A percentile compares a stretch with the other conserved stretches of the same genome.
These are phyloP conservation scores for Penicillium freii DNA, from an alignment of 2,329 filamentous ascomycete genomes.

Conservation along the genomic window DNA sequence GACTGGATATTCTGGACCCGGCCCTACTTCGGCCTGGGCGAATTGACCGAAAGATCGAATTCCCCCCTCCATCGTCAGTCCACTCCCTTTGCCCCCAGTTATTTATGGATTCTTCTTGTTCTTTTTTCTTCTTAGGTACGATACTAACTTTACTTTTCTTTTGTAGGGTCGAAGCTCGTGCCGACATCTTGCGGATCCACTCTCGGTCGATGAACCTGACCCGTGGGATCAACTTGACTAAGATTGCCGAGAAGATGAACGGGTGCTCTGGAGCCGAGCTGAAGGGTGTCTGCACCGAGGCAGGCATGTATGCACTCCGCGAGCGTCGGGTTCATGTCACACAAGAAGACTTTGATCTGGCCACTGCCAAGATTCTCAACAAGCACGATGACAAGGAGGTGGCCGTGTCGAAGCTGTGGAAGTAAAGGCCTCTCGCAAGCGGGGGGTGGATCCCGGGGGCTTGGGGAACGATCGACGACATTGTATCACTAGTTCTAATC, in stretches of 20 bases:
- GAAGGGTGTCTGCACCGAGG: constrained; percentile 98
- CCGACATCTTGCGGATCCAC: constrained; percentile 96
- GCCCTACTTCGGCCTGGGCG: constrained; percentile 92
- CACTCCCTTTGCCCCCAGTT: not conserved
- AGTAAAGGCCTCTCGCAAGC: constrained; percentile 24
- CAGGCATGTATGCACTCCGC: constrained; percentile 95
- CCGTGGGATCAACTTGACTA: constrained; percentile 92
- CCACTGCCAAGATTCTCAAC: constrained; percentile 98
- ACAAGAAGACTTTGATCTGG: constrained; percentile 97
- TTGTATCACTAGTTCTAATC: constrained; percentile 29
- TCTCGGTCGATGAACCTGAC: constrained; percentile 98
- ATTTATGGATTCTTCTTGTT: not conserved
- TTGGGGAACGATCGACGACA: constrained; percentile 14
- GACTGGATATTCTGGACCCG: constrained; percentile 93
- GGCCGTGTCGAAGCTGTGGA: constrained; percentile 39
- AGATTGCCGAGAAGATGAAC: constrained; percentile 99
- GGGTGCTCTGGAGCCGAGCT: constrained; percentile 95
- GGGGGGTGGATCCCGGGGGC: not conserved
- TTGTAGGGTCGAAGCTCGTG: constrained; percentile 76
- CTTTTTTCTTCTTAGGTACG: not conserved
- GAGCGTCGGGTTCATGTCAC: constrained; percentile 97
- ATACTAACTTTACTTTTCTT: constrained; percentile 21
- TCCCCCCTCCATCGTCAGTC: constrained; percentile 78
- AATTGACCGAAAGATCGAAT: constrained; percentile 98
- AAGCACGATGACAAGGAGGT: constrained; percentile 97